Base-by-base conservation (phyloP, 1,284 basidiomycete species). In the Pseudozyma thailandica region DNA sequence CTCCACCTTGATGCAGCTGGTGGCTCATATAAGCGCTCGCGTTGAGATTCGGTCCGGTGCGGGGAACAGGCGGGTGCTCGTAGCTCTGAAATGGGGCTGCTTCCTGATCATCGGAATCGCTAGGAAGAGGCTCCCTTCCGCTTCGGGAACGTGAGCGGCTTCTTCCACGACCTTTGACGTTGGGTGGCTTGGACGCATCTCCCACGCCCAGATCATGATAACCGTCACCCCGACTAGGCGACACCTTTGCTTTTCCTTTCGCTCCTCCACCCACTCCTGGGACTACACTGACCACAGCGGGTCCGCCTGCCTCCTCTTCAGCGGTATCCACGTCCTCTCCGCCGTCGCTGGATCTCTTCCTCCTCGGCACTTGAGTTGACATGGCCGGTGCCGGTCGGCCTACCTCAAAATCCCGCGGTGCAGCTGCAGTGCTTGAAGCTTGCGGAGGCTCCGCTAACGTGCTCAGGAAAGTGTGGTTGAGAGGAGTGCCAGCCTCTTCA, bases 381-480 rank as follows among this genome's bases (percentile, higher is more conserved):
- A 50, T 50, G 69, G 69, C 69, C 69, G 62, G 69, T 72, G 69
- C 69, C 69, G 69, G 51, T 64, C 69, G 69, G 69, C 69, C 69
- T 58, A 41, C 50, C 37, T 45, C 51, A 72, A 66, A 72, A 72
- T 72, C 63, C 62, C 54, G 61, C 49, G 15, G 18, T 28, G 52
- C 39, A 26, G 58, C 44, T 16, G 64, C 21, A 10, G 50, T 33
- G 7, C 42, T 15, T 15, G 47, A 20, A 26, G 50, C 51, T 18
- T 63, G 59, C 2, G 73, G 75, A 6, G 70, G 62, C 38, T 84
- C 84, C n/a, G 85, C 85, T 2, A 86, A 72, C 1, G 85, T 86
- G 37, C 83, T 83, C 6, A 87, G 75, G 77, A 87, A 86, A 2
- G 84, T 84, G 35, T 84, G 81, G 77, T 87, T 87, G 72, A 85